phyloP scores from a whole-genome alignment of 2,329 filamentous ascomycete genomes.

The Delphinella strobiligena region DNA sequence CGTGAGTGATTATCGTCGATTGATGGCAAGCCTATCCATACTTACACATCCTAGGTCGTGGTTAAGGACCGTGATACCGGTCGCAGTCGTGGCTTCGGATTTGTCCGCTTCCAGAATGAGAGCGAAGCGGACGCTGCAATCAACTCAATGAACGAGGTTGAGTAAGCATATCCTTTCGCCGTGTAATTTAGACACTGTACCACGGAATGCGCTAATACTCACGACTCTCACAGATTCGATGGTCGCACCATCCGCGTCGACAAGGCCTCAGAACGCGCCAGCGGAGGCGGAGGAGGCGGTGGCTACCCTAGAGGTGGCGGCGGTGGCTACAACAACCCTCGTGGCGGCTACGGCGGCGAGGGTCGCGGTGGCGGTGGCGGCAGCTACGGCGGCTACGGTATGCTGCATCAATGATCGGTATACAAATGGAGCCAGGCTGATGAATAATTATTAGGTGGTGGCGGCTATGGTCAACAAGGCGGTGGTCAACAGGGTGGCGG shows the following conservation, averaged over 20 bases:
- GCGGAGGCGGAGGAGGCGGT: constrained; percentile 47
- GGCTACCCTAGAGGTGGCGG: constrained; percentile 28
- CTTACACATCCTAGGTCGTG: constrained; percentile 56
- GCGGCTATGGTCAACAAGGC: constrained; percentile 15
- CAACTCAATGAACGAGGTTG: constrained; percentile 70
- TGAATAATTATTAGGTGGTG: constrained; percentile 10
- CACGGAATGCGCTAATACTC: not conserved
- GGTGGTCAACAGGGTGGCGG: constrained; percentile 4
- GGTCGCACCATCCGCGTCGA: constrained; percentile 90
- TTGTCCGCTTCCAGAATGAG: constrained; percentile 77
- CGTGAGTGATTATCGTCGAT: constrained; percentile 42
- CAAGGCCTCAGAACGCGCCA: constrained; percentile 74
- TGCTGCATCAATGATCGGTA: not conserved
- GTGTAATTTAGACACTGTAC: too few species aligned
- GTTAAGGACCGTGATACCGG: constrained; percentile 96
- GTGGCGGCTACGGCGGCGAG: constrained; percentile 16
- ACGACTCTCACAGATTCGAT: constrained; percentile 58
- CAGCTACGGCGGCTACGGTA: constrained; percentile 10
- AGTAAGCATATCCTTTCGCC: constrained; percentile 46
- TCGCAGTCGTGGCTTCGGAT: constrained; percentile 93
- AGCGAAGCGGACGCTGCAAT: constrained; percentile 68
- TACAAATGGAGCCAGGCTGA: not conserved
- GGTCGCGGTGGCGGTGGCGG: constrained; percentile 18
- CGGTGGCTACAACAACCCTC: constrained; percentile 16
- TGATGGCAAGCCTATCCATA: not conserved